Percentiles rank a stretch among this genome's conserved stretches.
phyloP scores from a whole-genome alignment of 257 asterid species.

The Solanum corneliomulleri region DNA sequence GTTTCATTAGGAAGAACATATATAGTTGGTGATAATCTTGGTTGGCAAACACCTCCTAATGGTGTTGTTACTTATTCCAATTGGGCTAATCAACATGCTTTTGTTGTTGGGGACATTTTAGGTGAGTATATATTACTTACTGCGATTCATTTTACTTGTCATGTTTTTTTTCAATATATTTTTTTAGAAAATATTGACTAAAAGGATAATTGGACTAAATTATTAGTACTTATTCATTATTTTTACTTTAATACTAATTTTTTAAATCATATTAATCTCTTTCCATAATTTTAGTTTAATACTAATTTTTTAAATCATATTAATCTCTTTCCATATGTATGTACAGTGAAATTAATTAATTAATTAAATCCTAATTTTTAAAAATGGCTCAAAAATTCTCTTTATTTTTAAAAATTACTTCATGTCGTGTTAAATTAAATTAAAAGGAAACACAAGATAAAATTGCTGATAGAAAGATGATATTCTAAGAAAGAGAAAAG shows the following conservation, averaged over 20 bases:
- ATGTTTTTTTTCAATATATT: neutral
- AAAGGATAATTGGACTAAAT: too few relatives aligned
- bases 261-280: neutral
- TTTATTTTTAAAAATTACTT: neutral
- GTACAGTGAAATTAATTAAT: too few relatives aligned
- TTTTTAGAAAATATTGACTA: neutral
- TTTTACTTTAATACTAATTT: too few relatives aligned
- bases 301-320: neutral
- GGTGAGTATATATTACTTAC: neutral
- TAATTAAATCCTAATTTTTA: too few relatives aligned
- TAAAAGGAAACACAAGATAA: too few relatives aligned
- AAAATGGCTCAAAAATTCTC: neutral
- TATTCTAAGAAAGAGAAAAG: too few relatives aligned
- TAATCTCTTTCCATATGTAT: neutral
- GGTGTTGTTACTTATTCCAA: neutral
- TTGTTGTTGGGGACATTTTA: slow-evolving; percentile 5
- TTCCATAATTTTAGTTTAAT: neutral
- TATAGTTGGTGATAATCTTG: neutral
- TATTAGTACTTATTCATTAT: too few relatives aligned
- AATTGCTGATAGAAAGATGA: neutral
- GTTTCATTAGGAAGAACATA: neutral
- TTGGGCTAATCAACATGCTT: slow-evolving; percentile 1
- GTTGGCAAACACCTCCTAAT: neutral
- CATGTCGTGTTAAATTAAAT: neutral
- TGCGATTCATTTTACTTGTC: neutral